phyloP scores from a whole-genome alignment of 371 early-diverging fungal species.

The Smittium culicis region DNA sequence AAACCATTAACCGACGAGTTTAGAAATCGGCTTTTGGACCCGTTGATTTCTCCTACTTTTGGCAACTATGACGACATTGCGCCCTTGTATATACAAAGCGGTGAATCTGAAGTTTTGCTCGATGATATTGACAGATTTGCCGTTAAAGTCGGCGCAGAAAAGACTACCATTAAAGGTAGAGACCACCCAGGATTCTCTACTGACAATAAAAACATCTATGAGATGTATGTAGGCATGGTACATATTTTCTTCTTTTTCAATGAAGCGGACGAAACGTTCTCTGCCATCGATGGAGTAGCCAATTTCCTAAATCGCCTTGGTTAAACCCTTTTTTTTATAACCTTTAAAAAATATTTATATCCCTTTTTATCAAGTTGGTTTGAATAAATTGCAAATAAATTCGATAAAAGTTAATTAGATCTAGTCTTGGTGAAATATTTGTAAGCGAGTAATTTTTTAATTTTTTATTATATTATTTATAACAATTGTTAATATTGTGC shows the following conservation, averaged over 20 bases:
- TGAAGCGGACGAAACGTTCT: not conserved
- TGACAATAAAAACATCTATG: constrained; percentile 8
- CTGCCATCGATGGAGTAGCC: constrained; percentile 1
- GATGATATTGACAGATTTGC: constrained; percentile 23
- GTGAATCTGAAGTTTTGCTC: constrained; percentile 25
- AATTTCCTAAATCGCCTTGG: not conserved
- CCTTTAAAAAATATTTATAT: too few species aligned
- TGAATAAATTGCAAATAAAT: too few species aligned
- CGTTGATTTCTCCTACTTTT: constrained; percentile 28
- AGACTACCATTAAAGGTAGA: not conserved
- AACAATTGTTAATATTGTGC: too few species aligned
- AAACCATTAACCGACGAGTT: constrained; percentile 13
- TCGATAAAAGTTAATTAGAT: too few species aligned
- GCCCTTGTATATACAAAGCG: constrained; percentile 33
- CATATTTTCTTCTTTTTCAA: constrained; percentile 5
- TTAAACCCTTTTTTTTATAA: too few species aligned
- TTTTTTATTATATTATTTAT: too few species aligned
- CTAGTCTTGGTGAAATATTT: too few species aligned
- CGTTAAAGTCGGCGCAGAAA: not conserved
- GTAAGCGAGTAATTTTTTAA: too few species aligned
- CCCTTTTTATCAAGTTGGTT: too few species aligned
- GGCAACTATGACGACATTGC: constrained; percentile 37
- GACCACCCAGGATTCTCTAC: constrained; percentile 7
- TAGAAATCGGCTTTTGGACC: constrained; percentile 18
- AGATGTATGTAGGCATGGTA: constrained; percentile 6